Base-by-base conservation (phyloP, 2,329 filamentous ascomycete genomes). In the Amesomyces nigricolor region DNA sequence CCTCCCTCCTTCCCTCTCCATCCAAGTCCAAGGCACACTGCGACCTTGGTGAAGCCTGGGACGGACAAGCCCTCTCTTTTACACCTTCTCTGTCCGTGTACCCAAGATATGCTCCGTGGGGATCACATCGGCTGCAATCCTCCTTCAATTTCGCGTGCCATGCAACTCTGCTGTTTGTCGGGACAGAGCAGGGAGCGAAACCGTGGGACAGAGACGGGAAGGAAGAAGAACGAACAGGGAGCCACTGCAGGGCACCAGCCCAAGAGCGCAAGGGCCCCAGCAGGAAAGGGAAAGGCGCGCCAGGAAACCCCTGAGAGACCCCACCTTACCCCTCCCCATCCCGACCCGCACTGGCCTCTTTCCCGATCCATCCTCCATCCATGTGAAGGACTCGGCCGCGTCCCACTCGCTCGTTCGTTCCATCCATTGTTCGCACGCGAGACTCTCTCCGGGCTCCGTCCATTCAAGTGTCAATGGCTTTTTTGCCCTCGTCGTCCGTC, bases 111-210 rank as follows among this genome's bases (percentile, higher is more conserved):
- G 40, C 45, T 37, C 8, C 17, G n/a, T 47, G 32, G 35, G 35
- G 43, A 53, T 10, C 45, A 43, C 10, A 29, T 26, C 46, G 19
- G 51, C 40, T 58, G 56, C 56, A 52, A 14, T 35, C 55, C 48
- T 45, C 56, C 56, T 58, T 32, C 56, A 58, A 58, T 58, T 55
- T 58, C 56, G 52, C 52, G 35, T 42, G 26, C 19, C 43, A 42
- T 57, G 56, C 37, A 53, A n/a, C 13, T 7, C 16, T 35, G 13
- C 37, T 51, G 40, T 6, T 35, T 35, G 32, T 35, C 32, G 32
- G 32, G 32, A 35, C 32, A 47, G 30, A 19, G 13, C 11, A 47
- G n/a, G 43, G 43, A 46, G 26, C 9, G 43, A 8, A 35, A 11
- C 32, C 8, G 9, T 9, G 11, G 32, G 32, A 35, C 32, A 35